A percentile compares a stretch with the other conserved stretches of the same genome.
Evolutionary conservation across 2,329 filamentous ascomycete genomes (phyloP).

Genomic region (Exophiala aquamarina): DNA sequence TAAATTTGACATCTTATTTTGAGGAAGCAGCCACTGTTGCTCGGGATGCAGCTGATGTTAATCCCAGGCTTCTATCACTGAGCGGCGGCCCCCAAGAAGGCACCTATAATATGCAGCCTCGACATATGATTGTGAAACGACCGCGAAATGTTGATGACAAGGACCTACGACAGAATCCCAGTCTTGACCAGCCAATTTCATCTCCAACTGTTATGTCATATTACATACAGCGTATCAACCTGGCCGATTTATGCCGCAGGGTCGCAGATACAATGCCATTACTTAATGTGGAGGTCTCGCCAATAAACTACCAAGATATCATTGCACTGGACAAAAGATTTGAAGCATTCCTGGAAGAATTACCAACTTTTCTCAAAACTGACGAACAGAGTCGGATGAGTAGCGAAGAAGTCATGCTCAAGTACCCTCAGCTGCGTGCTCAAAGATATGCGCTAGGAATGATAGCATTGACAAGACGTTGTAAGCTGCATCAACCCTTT

Average conservation of each 20-base stretch:
- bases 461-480: constrained; percentile 37
- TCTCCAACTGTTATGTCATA: constrained; percentile 48
- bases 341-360: constrained; percentile 30
- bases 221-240: constrained; percentile 42
- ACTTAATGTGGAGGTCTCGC: constrained; percentile 29
- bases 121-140: constrained; percentile 41
- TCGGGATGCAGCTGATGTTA: neutral
- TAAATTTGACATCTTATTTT: no score
- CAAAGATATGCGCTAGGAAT: constrained; percentile 39
- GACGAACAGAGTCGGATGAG: constrained; percentile 32
- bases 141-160: constrained; percentile 46
- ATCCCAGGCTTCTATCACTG: constrained; percentile 39
- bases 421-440: constrained; percentile 34
- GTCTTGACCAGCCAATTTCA: constrained; percentile 31
- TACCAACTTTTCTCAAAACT: constrained; percentile 39
- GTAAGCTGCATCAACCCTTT: constrained; percentile 41
- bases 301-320: constrained; percentile 38
- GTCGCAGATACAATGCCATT: constrained; percentile 39
- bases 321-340: constrained; percentile 39
- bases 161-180: constrained; percentile 31
- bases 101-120: constrained; percentile 43
- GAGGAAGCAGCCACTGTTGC: no score
- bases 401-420: constrained; percentile 32
- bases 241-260: constrained; percentile 41
- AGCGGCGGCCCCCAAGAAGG: constrained; percentile 46